Evolutionary conservation across 2,329 filamentous ascomycete genomes (phyloP), one percentile per base, ranked within the genome.

Genomic region (Arthrobotrys iridis): DNA sequence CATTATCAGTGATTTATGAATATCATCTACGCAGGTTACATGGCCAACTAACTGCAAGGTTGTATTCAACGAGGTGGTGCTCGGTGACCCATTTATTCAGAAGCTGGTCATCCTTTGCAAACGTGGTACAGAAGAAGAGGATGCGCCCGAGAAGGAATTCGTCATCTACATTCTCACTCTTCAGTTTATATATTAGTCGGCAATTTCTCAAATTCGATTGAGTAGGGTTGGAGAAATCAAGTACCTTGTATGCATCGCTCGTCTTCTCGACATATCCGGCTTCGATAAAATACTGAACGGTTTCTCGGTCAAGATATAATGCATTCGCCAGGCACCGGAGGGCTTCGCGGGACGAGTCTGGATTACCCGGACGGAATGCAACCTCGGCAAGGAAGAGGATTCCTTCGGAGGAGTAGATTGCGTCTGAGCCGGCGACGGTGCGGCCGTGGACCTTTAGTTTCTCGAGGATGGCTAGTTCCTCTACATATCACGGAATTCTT

Each of bases 321-420:
- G 93, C 89, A 82, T 98, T 98, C 79, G 92, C 93, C 52, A 98
- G 83, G 78, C 93, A 93, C 79, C 93, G 88, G 40, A 97, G 84
- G 0, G 89, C 93, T 80, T 93, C 91, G 68, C 89, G 88, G 1
- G 91, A 90, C 0, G 90, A 65, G 11, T 76, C 88, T 6, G 86
- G 86, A 28, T 84, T 83, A 2, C 87, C 88, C 24, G 86, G 83
- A 76, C 86, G 88, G 13, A 64, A 55, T 57, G 91, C 86, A 79
- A 97, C 92, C 2, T 90, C 91, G 84, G 94, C 90, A 59, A 98
- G 85, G 48, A 88, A 90, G 71, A 87, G 85, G 57, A 97, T 90
- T 11, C 92, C 92, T 91, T 96, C 46, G 24, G 15, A 22, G 28
- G 91, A 90, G 82, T 95, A 97, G 70, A 98, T 94, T 0, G 92